Evolutionary conservation across 352 stramenopile species (phyloP).

Genomic region (Phytophthora pinifolia): DNA sequence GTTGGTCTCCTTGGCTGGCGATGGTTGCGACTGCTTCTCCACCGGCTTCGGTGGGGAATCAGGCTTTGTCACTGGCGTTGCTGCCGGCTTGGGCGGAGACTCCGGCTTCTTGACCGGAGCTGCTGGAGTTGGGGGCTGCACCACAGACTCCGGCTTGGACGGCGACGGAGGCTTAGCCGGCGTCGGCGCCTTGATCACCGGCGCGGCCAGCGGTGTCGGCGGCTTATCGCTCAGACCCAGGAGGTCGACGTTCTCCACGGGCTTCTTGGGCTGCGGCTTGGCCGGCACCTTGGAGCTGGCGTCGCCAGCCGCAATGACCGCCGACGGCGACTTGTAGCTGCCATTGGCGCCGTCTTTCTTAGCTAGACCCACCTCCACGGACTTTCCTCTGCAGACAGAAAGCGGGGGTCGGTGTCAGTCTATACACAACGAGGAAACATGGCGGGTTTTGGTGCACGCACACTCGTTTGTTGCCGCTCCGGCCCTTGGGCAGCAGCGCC

Average conservation of each 20-base stretch:
- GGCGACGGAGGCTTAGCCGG: conserved; percentile 20
- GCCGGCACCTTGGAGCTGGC: conserved; percentile 32
- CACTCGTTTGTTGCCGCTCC: conserved; percentile 32
- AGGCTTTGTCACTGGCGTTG: conserved; percentile 13
- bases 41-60: conserved; percentile 17
- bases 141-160: conserved; percentile 12
- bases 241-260: conserved; percentile 44
- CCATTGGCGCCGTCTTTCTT: conserved; percentile 35
- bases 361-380: conserved; percentile 29
- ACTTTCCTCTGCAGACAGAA: conserved; percentile 31
- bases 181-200: conserved; percentile 22
- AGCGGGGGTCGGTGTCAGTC: background rate
- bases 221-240: conserved; percentile 43
- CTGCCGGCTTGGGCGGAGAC: conserved; percentile 7
- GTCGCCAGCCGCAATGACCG: conserved; percentile 27
- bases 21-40: conserved; percentile 8
- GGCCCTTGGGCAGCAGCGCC: conserved; percentile 60
- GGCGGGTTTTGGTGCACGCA: conserved; percentile 15
- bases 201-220: conserved; percentile 19
- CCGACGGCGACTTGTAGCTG: conserved; percentile 37
- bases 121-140: conserved; percentile 9
- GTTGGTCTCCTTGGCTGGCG: conserved; percentile 12
- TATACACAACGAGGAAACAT: background rate
- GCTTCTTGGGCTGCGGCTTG: conserved; percentile 29
- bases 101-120: conserved; percentile 14